Conservation (phyloP, 371 early-diverging fungal species). For the Mucor piriformis region DNA sequence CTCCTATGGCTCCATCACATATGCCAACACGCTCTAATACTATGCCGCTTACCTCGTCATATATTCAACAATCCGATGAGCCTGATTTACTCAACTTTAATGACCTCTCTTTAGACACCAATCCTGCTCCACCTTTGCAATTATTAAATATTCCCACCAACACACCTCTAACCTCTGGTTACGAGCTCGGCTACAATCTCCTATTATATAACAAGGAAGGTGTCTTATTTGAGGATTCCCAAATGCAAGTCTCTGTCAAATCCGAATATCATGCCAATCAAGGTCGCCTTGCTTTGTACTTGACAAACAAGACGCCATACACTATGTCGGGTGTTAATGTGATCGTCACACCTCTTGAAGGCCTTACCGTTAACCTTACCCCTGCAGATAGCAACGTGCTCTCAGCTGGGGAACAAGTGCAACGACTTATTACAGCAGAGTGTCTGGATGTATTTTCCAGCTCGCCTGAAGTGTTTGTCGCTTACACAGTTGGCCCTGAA, state of each 20-base stretch:
- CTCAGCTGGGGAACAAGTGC: conserved; percentile 67
- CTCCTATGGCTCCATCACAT: conserved; percentile 1
- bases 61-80: conserved; percentile 5
- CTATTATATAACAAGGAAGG: conserved; percentile 76
- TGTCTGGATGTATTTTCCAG: conserved; percentile 62
- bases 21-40: conserved; percentile 24
- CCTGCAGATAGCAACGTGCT: conserved; percentile 5
- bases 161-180: conserved; percentile 52
- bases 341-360: conserved; percentile 25
- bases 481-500: conserved; percentile 62
- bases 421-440: conserved; percentile 75
- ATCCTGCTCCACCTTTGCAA: conserved; percentile 4
- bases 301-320: conserved; percentile 80
- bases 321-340: conserved; percentile 24
- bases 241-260: conserved; percentile 86
- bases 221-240: conserved; percentile 85
- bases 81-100: conserved; percentile 44
- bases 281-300: conserved; percentile 85
- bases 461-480: conserved; percentile 66
- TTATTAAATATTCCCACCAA: conserved; percentile 21
- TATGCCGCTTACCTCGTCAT: conserved; percentile 12
- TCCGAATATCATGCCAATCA: conserved; percentile 85
- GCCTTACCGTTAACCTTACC: conserved; percentile 7
- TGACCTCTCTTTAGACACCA: conserved; percentile 27
- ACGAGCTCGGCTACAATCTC: conserved; percentile 63